Conservation (phyloP, 2,329 filamentous ascomycete genomes). For the Mycogone perniciosa region DNA sequence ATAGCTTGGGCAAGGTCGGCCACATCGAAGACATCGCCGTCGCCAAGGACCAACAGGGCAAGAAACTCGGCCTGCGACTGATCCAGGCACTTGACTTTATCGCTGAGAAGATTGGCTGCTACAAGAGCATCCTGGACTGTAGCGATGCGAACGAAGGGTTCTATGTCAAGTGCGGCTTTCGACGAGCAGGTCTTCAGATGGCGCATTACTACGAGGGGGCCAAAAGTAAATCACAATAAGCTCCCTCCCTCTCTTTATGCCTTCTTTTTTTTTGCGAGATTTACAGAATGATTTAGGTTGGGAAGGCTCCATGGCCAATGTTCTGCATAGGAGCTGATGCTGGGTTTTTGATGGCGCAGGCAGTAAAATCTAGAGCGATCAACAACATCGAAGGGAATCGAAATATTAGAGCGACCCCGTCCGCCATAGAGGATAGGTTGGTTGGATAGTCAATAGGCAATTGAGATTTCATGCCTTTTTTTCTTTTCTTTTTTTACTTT, state of each 20-base stretch:
- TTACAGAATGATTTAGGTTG: too few species aligned
- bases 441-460: background rate
- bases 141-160: constrained; percentile 95
- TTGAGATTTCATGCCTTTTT: background rate
- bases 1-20: constrained; percentile 74
- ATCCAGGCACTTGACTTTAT: constrained; percentile 91
- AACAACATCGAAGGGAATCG: background rate
- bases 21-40: constrained; percentile 99
- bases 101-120: constrained; percentile 83
- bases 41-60: constrained; percentile 89
- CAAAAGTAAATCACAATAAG: constrained; percentile 39
- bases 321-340: constrained; percentile 9
- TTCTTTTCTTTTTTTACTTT: background rate
- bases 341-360: constrained; percentile 8
- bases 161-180: constrained; percentile 96
- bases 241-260: background rate
- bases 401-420: background rate
- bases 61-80: constrained; percentile 87
- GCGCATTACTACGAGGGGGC: constrained; percentile 77
- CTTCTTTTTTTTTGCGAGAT: background rate
- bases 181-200: constrained; percentile 90
- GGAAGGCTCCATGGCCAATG: background rate
- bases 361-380: constrained; percentile 8
- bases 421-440: too few species aligned
- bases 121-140: constrained; percentile 96